Evolutionary conservation across 345 rosid species (phyloP).

Genomic region (Psidium friedrichsthalianum): DNA sequence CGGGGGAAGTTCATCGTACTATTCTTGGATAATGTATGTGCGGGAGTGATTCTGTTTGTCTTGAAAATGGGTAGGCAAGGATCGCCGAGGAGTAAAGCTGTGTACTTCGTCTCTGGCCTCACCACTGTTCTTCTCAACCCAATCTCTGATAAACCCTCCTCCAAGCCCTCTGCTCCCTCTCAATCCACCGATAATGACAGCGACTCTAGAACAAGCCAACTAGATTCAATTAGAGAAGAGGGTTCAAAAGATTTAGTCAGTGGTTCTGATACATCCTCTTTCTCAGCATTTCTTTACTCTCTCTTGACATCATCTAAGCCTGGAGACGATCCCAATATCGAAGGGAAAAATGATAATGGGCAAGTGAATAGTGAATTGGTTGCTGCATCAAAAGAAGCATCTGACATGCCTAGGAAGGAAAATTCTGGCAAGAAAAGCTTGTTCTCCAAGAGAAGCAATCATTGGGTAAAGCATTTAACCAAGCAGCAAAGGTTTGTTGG

Average conservation of each 20-base stretch:
- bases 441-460: no score
- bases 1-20: background rate
- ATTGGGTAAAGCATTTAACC: no score
- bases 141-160: constrained; percentile 68
- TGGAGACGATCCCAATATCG: constrained; percentile 22
- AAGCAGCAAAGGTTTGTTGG: no score
- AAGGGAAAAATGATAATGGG: constrained; percentile 25
- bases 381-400: constrained; percentile 7
- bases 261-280: constrained; percentile 94
- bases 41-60: background rate
- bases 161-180: constrained; percentile 23
- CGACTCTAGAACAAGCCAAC: constrained; percentile 33
- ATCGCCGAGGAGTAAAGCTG: constrained; percentile 84
- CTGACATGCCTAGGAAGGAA: no score
- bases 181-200: constrained; percentile 19
- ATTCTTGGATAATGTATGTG: background rate
- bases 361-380: constrained; percentile 21
- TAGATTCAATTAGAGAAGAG: constrained; percentile 38
- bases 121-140: constrained; percentile 94
- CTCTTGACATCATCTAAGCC: constrained; percentile 53
- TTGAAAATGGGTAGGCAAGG: constrained; percentile 45
- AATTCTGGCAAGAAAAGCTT: no score
- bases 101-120: constrained; percentile 85
- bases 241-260: constrained; percentile 24
- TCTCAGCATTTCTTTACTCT: constrained; percentile 83